These are phyloP conservation scores for Anthracocystis walkeri DNA, from an alignment of 1,284 basidiomycete genomes.

Conservation along the genomic window DNA sequence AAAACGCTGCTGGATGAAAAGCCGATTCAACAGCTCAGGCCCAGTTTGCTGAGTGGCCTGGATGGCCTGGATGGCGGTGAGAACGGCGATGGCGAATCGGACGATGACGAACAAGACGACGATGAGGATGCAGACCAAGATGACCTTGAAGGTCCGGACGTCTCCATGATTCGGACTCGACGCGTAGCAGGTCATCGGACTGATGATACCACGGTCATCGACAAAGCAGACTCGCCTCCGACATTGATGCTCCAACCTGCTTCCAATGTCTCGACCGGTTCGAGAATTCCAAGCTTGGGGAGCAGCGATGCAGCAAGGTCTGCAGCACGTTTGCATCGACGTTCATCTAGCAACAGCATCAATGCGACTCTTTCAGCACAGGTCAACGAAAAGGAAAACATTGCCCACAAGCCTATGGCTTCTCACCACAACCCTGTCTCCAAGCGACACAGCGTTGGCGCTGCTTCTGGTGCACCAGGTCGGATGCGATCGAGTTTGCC, in stretches of 20 bases:
- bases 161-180: conserved; percentile 34
- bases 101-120: conserved; percentile 10
- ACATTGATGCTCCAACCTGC: conserved; percentile 6
- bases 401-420: not conserved
- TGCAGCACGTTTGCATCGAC: not conserved
- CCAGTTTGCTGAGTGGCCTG: not conserved
- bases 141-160: conserved; percentile 27
- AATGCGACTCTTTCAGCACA: not conserved
- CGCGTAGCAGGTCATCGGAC: not conserved
- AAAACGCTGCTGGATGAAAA: conserved; percentile 35
- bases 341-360: conserved; percentile 25
- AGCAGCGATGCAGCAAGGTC: not conserved
- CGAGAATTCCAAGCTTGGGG: conserved; percentile 35
- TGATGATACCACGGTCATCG: not conserved
- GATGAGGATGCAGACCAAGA: conserved; percentile 11
- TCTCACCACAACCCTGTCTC: not conserved
- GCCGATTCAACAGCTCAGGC: conserved; percentile 3
- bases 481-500: conserved; percentile 30
- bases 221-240: not conserved
- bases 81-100: conserved; percentile 3
- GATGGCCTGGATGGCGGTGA: not conserved
- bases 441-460: conserved; percentile 22
- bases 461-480: not conserved
- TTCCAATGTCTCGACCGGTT: not conserved
- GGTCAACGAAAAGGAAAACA: conserved; percentile 29